phyloP scores from a whole-genome alignment of 1,284 basidiomycete genomes.

The Rhodotorula sp. region DNA sequence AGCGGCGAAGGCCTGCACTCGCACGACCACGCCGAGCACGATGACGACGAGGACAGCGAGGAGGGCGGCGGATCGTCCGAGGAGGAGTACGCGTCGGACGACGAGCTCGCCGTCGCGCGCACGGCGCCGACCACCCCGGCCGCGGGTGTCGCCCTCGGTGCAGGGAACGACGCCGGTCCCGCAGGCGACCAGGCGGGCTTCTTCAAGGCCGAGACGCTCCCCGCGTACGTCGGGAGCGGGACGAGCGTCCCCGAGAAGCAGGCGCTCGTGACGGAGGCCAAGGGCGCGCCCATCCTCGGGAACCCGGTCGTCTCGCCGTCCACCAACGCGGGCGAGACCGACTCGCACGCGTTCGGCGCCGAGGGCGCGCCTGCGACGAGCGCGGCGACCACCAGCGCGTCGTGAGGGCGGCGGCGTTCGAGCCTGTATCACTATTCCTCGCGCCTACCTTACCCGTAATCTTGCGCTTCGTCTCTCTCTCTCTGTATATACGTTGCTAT shows the following conservation, averaged over 20 bases:
- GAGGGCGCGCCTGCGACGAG: constrained; percentile 12
- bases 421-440: background rate
- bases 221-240: constrained; percentile 28
- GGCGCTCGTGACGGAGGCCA: constrained; percentile 18
- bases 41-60: constrained; percentile 32
- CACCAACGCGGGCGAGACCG: background rate
- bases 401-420: background rate
- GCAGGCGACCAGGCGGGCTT: background rate
- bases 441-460: background rate
- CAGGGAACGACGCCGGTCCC: background rate
- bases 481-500: no score
- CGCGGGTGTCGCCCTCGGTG: background rate
- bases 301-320: constrained; percentile 8
- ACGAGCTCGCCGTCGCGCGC: constrained; percentile 26
- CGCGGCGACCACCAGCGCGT: constrained; percentile 16
- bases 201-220: constrained; percentile 33
- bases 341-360: background rate
- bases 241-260: constrained; percentile 21
- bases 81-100: constrained; percentile 34
- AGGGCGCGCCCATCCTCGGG: constrained; percentile 27
- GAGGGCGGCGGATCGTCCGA: constrained; percentile 38
- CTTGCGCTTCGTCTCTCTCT: no score
- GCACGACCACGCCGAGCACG: background rate
- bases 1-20: background rate
- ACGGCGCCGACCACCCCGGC: constrained; percentile 26